Conservation (phyloP, 2,329 filamentous ascomycete genomes). For the Colletotrichum filicis region DNA sequence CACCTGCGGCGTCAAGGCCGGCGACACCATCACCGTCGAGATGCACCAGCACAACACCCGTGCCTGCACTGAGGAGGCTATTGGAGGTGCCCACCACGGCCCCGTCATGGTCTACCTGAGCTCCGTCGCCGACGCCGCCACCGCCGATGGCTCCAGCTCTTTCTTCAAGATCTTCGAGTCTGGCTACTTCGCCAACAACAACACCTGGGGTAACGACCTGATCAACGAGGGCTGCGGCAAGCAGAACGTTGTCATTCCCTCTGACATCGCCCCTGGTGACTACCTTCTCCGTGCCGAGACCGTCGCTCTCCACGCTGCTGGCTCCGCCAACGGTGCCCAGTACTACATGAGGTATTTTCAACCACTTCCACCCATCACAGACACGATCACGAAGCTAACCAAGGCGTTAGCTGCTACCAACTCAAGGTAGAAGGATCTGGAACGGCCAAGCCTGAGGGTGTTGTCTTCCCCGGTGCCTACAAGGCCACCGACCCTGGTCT, state of each 20-base stretch:
- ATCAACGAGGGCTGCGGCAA: conserved; percentile 36
- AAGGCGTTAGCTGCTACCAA: conserved; percentile 38
- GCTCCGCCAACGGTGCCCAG: conserved; percentile 50
- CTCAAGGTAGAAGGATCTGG: conserved; percentile 41
- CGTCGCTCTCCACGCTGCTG: conserved; percentile 60
- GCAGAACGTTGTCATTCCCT: conserved; percentile 49
- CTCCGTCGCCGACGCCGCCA: conserved; percentile 58
- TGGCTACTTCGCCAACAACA: conserved; percentile 42
- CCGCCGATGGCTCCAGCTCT: conserved; percentile 52
- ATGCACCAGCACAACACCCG: conserved; percentile 58
- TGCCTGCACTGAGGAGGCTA: conserved; percentile 57
- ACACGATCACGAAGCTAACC: too few relatives aligned
- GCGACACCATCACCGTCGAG: conserved; percentile 54
- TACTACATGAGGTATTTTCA: conserved; percentile 42
- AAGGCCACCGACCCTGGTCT: conserved; percentile 54
- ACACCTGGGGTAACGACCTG: conserved; percentile 36
- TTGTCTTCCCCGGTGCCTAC: conserved; percentile 36
- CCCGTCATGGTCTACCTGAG: conserved; percentile 60
- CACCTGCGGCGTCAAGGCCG: conserved; percentile 41
- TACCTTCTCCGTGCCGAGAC: conserved; percentile 66
- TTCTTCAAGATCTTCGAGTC: conserved; percentile 65
- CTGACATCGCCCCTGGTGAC: conserved; percentile 58
- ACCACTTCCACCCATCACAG: background rate
- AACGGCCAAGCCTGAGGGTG: conserved; percentile 37
- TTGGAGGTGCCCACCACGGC: conserved; percentile 63